phyloP scores from a whole-genome alignment of 1,139 yeast species.

The Yamadazyma dendronema region DNA sequence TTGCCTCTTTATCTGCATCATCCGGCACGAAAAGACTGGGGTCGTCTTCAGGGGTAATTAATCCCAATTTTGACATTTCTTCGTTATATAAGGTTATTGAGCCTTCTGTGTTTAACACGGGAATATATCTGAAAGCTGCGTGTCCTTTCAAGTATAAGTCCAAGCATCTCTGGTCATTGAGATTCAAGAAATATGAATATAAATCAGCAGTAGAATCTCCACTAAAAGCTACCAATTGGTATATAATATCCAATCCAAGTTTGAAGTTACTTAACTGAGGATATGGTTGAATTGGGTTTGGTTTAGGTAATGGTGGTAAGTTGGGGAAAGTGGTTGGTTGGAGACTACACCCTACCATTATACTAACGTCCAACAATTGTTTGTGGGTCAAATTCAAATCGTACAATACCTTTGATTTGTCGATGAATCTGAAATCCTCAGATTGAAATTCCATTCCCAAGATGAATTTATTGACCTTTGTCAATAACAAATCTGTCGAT shows the following conservation, averaged over 20 bases:
- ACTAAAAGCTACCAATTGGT: conserved; percentile 33
- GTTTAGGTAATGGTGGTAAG: conserved; percentile 52
- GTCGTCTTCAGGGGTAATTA: conserved; percentile 11
- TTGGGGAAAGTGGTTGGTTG: conserved; percentile 65
- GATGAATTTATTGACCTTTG: conserved; percentile 67
- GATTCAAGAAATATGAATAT: conserved; percentile 34
- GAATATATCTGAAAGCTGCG: conserved; percentile 49
- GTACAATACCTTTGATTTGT: conserved; percentile 53
- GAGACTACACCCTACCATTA: conserved; percentile 75
- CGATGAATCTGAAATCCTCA: conserved; percentile 65
- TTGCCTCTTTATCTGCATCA: conserved; percentile 5
- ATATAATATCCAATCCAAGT: conserved; percentile 43
- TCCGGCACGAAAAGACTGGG: conserved; percentile 3
- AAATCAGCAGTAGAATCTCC: conserved; percentile 29
- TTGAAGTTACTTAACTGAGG: conserved; percentile 46
- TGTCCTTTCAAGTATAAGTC: conserved; percentile 41
- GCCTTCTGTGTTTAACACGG: conserved; percentile 71
- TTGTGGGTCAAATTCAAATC: conserved; percentile 61
- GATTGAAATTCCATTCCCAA: conserved; percentile 67
- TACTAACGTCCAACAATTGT: conserved; percentile 71
- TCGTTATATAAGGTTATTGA: conserved; percentile 55
- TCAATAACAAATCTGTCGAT: conserved; percentile 74
- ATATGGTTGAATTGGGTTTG: conserved; percentile 42
- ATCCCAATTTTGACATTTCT: conserved; percentile 40
- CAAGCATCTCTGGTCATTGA: conserved; percentile 38